Conservation (phyloP, 2,329 filamentous ascomycete species). For the Xylariaceae sp. region DNA sequence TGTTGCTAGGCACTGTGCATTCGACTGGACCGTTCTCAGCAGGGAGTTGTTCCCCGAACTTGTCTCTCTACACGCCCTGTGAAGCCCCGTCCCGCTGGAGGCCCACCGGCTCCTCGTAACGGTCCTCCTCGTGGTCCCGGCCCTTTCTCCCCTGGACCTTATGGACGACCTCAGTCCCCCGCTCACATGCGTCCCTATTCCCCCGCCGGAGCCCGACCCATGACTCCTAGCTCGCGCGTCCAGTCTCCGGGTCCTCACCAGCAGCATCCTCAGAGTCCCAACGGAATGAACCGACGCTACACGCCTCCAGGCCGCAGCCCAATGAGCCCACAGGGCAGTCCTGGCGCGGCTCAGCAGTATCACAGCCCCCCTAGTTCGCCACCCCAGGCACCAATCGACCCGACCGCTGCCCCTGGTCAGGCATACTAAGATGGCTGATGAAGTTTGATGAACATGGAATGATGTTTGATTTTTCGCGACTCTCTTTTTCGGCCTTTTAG, state of each 20-base stretch:
- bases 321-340: constrained; percentile 40
- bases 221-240: constrained; percentile 22
- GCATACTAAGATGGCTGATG: constrained; percentile 38
- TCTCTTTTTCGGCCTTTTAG: constrained; percentile 31
- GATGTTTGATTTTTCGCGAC: constrained; percentile 32
- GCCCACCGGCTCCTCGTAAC: constrained; percentile 39
- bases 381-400: constrained; percentile 41
- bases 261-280: constrained; percentile 37
- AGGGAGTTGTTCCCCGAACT: constrained; percentile 89
- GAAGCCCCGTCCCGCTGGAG: constrained; percentile 65
- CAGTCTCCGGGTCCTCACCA: constrained; percentile 20
- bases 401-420: constrained; percentile 54
- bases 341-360: constrained; percentile 26
- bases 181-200: constrained; percentile 32
- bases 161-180: constrained; percentile 29
- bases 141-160: constrained; percentile 30
- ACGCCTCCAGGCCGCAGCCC: constrained; percentile 43
- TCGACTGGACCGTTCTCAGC: constrained; percentile 80
- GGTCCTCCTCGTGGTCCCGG: constrained; percentile 34
- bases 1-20: constrained; percentile 72
- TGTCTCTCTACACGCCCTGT: constrained; percentile 89
- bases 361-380: constrained; percentile 31
- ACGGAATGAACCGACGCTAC: constrained; percentile 37
- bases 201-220: constrained; percentile 32
- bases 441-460: constrained; percentile 30